A percentile compares a stretch with the other conserved stretches of the same genome.
Conservation (phyloP, 192 early-diverging fungal species). For the Coemansia sp. region DNA sequence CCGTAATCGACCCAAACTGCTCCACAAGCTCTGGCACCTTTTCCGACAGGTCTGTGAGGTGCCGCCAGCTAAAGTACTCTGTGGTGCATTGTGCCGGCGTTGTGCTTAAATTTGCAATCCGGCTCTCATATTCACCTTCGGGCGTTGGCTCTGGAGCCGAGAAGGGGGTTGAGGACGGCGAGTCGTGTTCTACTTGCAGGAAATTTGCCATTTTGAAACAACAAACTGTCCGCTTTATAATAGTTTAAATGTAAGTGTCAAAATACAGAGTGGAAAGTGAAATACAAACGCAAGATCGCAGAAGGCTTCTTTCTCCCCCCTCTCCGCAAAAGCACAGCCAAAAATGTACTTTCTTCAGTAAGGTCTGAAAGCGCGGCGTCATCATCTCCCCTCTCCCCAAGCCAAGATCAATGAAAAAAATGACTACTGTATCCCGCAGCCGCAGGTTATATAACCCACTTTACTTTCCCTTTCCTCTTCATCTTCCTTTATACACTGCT, state of each 20-base stretch:
- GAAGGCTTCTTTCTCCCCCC: neutral
- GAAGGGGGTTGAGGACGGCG: slow-evolving; percentile 27
- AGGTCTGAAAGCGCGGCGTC: too few species aligned
- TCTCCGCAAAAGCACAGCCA: too few species aligned
- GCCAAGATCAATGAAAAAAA: neutral
- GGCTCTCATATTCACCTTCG: slow-evolving; percentile 50
- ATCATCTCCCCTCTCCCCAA: too few species aligned
- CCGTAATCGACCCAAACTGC: slow-evolving; percentile 35
- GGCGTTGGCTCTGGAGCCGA: slow-evolving; percentile 35
- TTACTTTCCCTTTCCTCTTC: neutral
- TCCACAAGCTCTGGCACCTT: slow-evolving; percentile 31
- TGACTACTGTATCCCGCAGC: too few species aligned
- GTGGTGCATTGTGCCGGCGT: slow-evolving; percentile 37
- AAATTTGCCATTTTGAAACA: neutral
- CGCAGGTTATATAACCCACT: too few species aligned
- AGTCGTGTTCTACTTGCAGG: slow-evolving; percentile 22
- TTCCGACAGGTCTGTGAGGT: slow-evolving; percentile 38
- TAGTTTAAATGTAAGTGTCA: neutral
- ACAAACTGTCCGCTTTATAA: neutral
- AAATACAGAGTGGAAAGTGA: neutral
- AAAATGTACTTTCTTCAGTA: too few species aligned
- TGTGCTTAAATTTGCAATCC: slow-evolving; percentile 46
- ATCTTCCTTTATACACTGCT: too few species aligned
- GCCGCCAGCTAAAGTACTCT: slow-evolving; percentile 51
- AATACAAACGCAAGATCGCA: neutral